These are phyloP conservation scores for Tinospora cordifolia DNA, from an alignment of 164 flowering plant species.

Conservation along the genomic window DNA sequence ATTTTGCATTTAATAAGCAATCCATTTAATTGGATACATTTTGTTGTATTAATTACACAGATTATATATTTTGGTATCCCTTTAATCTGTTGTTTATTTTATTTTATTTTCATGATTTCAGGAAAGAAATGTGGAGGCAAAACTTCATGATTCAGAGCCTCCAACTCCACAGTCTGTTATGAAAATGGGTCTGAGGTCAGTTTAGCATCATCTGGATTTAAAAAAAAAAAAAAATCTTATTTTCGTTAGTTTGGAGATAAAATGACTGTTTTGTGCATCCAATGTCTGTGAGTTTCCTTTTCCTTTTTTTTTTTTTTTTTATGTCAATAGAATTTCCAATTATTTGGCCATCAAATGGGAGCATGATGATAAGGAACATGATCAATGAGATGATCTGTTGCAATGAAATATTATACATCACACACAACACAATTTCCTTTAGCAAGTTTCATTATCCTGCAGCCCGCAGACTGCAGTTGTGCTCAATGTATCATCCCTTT, in stretches of 20 bases:
- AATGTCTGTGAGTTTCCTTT: not conserved
- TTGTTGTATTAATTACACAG: not conserved
- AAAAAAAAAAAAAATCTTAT: not conserved
- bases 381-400: not conserved
- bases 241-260: not conserved
- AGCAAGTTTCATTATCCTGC: not conserved
- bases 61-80: not conserved
- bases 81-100: not conserved
- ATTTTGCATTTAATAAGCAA: too few species aligned
- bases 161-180: slow-evolving; percentile 55
- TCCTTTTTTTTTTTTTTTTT: not conserved
- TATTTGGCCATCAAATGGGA: not conserved
- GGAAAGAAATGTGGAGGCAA: slow-evolving; percentile 71
- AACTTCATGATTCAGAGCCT: slow-evolving; percentile 62
- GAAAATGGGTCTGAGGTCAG: slow-evolving; percentile 67
- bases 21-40: not conserved
- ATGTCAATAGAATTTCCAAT: not conserved
- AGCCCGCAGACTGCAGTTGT: not conserved
- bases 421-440: not conserved
- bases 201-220: not conserved
- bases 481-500: not conserved
- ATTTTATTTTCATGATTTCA: slow-evolving; percentile 23
- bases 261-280: not conserved
- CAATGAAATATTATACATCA: not conserved
- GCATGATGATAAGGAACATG: not conserved